phyloP scores from a whole-genome alignment of 1,284 basidiomycete genomes.

The Schizopora paradoxa region DNA sequence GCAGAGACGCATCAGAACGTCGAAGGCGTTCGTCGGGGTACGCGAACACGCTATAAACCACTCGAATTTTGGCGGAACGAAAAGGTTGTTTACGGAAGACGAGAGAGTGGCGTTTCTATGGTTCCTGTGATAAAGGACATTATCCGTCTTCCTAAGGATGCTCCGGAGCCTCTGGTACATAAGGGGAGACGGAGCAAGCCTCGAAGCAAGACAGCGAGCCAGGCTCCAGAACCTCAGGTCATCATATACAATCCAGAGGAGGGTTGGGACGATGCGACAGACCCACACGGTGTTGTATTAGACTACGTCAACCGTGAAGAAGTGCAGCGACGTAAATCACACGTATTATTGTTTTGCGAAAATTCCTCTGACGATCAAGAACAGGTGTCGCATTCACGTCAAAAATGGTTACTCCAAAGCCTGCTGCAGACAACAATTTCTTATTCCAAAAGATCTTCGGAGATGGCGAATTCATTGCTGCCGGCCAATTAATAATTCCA shows the following conservation, averaged over 20 bases:
- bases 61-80: conserved; percentile 95
- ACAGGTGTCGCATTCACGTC: conserved; percentile 73
- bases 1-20: conserved; percentile 24
- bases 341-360: conserved; percentile 1
- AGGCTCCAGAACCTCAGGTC: conserved; percentile 28
- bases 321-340: conserved; percentile 60
- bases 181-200: conserved; percentile 38
- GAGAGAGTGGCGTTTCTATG: conserved; percentile 46
- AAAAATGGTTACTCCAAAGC: conserved; percentile 55
- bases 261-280: conserved; percentile 84
- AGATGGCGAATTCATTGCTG: conserved; percentile 88
- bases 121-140: conserved; percentile 82
- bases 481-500: conserved; percentile 83
- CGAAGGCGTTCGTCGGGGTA: conserved; percentile 70
- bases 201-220: conserved; percentile 39
- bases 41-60: conserved; percentile 68
- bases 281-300: conserved; percentile 60
- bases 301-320: conserved; percentile 63
- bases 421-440: conserved; percentile 64
- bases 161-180: conserved; percentile 45
- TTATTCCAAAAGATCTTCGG: conserved; percentile 92
- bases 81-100: conserved; percentile 74
- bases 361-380: conserved; percentile 1
- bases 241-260: conserved; percentile 58
- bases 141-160: conserved; percentile 69